A percentile compares a stretch with the other conserved stretches of the same genome.
These are phyloP conservation scores for Rhododendron henanense DNA, from an alignment of 148 eudicot species.

Conservation along the genomic window DNA sequence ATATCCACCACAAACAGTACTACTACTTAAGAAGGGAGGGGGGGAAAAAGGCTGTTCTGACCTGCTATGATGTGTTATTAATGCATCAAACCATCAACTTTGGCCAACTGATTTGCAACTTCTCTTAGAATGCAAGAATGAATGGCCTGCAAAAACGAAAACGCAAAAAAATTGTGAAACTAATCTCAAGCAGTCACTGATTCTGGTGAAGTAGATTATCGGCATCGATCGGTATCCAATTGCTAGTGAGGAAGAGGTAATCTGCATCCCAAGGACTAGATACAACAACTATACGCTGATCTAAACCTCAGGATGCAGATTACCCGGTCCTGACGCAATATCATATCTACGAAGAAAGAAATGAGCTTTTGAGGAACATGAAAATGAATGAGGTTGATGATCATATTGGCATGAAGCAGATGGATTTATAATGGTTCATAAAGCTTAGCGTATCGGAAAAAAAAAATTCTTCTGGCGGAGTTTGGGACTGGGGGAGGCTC, in stretches of 20 bases:
- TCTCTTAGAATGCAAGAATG: neutral
- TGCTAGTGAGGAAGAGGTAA: conserved; percentile 43
- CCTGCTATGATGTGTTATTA: neutral
- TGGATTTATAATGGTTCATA: conserved; percentile 21
- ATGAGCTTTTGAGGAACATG: neutral
- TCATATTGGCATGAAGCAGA: neutral
- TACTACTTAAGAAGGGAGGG: neutral
- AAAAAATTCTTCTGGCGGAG: neutral
- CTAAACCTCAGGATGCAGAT: conserved; percentile 75
- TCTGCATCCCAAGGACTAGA: conserved; percentile 60
- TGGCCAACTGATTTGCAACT: neutral
- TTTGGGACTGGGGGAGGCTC: neutral
- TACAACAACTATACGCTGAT: neutral
- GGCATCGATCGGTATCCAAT: neutral
- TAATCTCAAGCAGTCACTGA: neutral
- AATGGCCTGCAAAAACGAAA: neutral
- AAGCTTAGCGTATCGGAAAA: neutral
- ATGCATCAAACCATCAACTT: neutral
- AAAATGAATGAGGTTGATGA: conserved; percentile 12
- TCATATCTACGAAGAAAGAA: neutral
- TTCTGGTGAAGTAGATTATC: neutral
- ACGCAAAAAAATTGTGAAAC: neutral
- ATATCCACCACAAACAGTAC: neutral
- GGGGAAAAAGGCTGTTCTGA: neutral
- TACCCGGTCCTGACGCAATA: conserved; percentile 31